These are phyloP conservation scores for Gaeumannomyces sp. DNA, from an alignment of 2,329 filamentous ascomycete species.

Conservation along the genomic window DNA sequence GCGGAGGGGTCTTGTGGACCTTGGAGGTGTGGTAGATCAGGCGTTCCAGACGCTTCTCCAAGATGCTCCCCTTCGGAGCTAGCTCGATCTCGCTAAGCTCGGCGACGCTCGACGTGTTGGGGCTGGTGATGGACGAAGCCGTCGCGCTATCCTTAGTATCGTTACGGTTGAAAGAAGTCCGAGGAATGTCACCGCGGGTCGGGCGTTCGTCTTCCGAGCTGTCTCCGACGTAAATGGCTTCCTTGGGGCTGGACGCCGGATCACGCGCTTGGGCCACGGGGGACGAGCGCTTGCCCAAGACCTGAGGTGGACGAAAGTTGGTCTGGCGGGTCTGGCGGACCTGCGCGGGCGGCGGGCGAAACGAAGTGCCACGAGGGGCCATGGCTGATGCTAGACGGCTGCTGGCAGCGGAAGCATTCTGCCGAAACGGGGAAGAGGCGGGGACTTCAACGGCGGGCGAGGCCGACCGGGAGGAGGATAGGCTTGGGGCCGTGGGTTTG, in stretches of 20 bases:
- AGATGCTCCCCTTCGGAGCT: conserved; percentile 1
- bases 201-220: conserved; percentile 52
- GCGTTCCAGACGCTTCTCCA: conserved; percentile 7
- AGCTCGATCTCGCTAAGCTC: background rate
- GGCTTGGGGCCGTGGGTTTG: conserved; percentile 22
- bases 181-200: conserved; percentile 55
- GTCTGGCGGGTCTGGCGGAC: conserved; percentile 18
- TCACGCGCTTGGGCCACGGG: background rate
- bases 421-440: conserved; percentile 74
- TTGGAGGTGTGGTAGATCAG: conserved; percentile 4
- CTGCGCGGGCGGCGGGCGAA: conserved; percentile 41
- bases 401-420: conserved; percentile 13
- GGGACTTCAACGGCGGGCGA: conserved; percentile 62
- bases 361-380: conserved; percentile 70
- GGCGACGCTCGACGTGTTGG: background rate
- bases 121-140: conserved; percentile 6
- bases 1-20: conserved; percentile 1
- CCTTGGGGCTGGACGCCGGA: conserved; percentile 17
- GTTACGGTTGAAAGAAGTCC: conserved; percentile 46
- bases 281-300: conserved; percentile 10
- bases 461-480: conserved; percentile 37
- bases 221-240: conserved; percentile 41
- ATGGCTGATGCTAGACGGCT: conserved; percentile 54
- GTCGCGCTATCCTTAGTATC: conserved; percentile 11
- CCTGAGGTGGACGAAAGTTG: background rate